A percentile compares a stretch with the other conserved stretches of the same genome.
Evolutionary conservation across 352 stramenopile genomes (phyloP).

Genomic region (Pythium utonaiense): DNA sequence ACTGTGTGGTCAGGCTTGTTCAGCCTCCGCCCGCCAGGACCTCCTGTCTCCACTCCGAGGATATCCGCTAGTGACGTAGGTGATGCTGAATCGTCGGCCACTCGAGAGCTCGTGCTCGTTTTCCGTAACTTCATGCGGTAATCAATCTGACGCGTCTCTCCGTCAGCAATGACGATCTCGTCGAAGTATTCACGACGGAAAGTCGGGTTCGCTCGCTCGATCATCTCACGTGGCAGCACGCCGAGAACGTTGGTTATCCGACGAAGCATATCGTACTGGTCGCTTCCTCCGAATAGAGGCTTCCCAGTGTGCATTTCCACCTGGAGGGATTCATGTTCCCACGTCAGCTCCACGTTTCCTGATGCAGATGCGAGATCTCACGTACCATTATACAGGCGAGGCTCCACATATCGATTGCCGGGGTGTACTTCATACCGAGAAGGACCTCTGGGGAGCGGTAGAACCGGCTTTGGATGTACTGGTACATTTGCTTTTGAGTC

Average conservation of each 20-base stretch:
- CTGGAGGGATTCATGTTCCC: conserved; percentile 4
- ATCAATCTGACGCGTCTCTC: conserved; percentile 48
- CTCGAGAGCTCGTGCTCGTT: conserved; percentile 16
- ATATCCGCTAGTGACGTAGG: conserved; percentile 56
- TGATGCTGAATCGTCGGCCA: conserved; percentile 28
- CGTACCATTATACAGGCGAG: conserved; percentile 82
- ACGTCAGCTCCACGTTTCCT: background rate
- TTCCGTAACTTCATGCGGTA: conserved; percentile 73
- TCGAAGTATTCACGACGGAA: conserved; percentile 92
- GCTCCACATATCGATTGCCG: conserved; percentile 89
- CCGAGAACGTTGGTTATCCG: conserved; percentile 95
- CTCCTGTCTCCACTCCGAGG: conserved; percentile 42
- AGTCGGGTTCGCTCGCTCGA: conserved; percentile 83
- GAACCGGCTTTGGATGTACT: conserved; percentile 98
- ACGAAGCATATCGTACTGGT: conserved; percentile 97
- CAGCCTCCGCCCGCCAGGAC: conserved; percentile 32
- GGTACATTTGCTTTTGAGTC: conserved; percentile 93
- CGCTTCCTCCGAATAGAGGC: conserved; percentile 94
- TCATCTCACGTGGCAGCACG: conserved; percentile 90
- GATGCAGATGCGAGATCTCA: background rate
- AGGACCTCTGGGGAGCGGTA: conserved; percentile 92
- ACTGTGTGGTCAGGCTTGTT: conserved; percentile 69
- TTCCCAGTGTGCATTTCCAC: conserved; percentile 98
- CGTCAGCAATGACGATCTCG: conserved; percentile 61
- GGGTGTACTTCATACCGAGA: conserved; percentile 76